Evolutionary conservation across 495 filamentous ascomycete genomes (phyloP).

Genomic region (Zalerion maritima): DNA sequence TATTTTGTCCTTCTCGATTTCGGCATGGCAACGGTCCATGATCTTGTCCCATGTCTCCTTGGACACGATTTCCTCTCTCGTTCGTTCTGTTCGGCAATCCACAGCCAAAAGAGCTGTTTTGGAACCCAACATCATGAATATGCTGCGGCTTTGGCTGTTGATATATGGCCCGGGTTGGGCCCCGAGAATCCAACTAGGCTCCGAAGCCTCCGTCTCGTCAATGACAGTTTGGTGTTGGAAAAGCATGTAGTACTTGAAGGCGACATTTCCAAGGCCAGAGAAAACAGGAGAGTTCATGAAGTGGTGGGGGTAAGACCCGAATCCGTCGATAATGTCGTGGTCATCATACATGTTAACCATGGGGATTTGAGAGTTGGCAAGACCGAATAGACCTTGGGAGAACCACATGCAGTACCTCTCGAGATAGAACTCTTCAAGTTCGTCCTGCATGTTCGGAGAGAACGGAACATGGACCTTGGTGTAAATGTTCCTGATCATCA

Average conservation of each 20-base stretch:
- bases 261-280: constrained; percentile 72
- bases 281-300: constrained; percentile 91
- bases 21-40: constrained; percentile 67
- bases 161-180: constrained; percentile 77
- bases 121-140: constrained; percentile 72
- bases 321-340: constrained; percentile 96
- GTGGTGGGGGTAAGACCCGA: constrained; percentile 79
- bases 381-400: constrained; percentile 81
- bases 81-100: constrained; percentile 84
- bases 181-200: constrained; percentile 87
- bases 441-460: constrained; percentile 60
- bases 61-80: constrained; percentile 63
- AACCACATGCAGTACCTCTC: constrained; percentile 84
- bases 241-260: constrained; percentile 96
- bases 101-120: constrained; percentile 72
- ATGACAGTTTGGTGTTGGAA: constrained; percentile 89
- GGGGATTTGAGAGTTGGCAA: constrained; percentile 88
- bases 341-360: constrained; percentile 99
- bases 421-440: constrained; percentile 77
- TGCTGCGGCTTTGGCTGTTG: constrained; percentile 62
- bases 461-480: constrained; percentile 66
- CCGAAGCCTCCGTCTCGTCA: constrained; percentile 61
- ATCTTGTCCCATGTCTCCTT: constrained; percentile 69
- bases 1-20: constrained; percentile 69
- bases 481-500: constrained; percentile 60